Evolutionary conservation across 2,329 filamentous ascomycete species (phyloP), one percentile per base, ranked within the genome.

Genomic region (Fusarium ramigenum): DNA sequence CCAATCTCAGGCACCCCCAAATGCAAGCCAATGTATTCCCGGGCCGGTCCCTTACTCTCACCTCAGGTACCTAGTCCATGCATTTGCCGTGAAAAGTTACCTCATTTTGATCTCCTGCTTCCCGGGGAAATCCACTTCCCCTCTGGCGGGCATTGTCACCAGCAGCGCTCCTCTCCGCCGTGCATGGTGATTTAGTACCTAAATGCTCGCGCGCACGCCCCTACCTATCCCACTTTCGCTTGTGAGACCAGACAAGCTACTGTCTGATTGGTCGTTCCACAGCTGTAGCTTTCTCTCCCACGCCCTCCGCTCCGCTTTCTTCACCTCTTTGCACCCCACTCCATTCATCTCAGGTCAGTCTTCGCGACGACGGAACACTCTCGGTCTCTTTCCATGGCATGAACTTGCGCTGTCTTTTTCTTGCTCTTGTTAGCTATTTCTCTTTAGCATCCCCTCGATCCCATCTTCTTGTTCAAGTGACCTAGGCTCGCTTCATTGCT

Each of bases 361-460:
- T 74, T 74, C 43, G 67, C 63, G 60, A 74, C 57, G 63, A 71
- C 70, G 70, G 70, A 61, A 72, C 52, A 65, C 70, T 74, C 71
- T 73, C 71, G 71, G 71, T 72, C 71, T 74, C 67, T 74, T 73
- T 73, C 71, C 70, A 73, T 64, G 57, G 60, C 59, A 73, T 71
- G 64, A 69, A 74, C 40, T 70, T 65, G 66, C 25, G 36, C 54
- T 67, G 54, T 73, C 63, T 68, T 59, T 59, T 73, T 60, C 30
- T 54, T 30, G 32, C 44, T 60, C 59, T 67, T 58, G 37, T 40
- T 54, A 54, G 36, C 23, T 54, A 36, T 62, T 68, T 74, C 59
- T 62, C 63, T 69, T 69, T 49, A 64, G 46, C 42, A 59, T 47
- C 57, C 54, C 47, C 56, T 61, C 37, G 43, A 59, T 47, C 57